Evolutionary conservation across 257 asterid genomes (phyloP).

Genomic region (Fraxinus excelsior): DNA sequence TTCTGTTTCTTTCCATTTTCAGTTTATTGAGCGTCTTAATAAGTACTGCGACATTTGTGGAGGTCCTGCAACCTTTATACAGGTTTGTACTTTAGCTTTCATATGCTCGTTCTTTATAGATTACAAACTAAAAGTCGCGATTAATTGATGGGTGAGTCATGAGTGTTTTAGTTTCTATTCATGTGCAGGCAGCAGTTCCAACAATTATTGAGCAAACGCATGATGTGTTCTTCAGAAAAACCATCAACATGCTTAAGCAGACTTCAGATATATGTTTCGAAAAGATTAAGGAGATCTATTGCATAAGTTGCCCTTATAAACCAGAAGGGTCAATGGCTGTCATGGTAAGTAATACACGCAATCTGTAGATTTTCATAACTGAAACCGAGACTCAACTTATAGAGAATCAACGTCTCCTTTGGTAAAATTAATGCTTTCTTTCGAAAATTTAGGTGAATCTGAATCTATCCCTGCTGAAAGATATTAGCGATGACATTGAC

Average conservation of each 20-base stretch:
- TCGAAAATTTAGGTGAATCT: conserved; percentile 51
- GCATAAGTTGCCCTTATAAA: conserved; percentile 60
- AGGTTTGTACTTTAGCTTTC: conserved; percentile 41
- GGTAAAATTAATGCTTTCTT: background rate
- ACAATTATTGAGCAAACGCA: conserved; percentile 58
- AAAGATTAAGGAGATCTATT: conserved; percentile 54
- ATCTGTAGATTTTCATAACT: background rate
- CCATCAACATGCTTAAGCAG: conserved; percentile 52
- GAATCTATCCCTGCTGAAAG: conserved; percentile 50
- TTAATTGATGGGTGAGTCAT: background rate
- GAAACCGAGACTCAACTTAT: background rate
- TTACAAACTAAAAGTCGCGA: background rate
- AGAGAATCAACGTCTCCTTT: background rate
- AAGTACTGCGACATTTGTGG: conserved; percentile 80
- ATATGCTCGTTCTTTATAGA: background rate
- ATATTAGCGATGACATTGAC: conserved; percentile 67
- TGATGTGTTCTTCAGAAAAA: conserved; percentile 55
- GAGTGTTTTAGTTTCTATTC: background rate
- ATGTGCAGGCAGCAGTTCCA: conserved; percentile 72
- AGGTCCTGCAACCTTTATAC: conserved; percentile 88
- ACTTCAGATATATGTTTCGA: conserved; percentile 49
- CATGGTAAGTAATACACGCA: conserved; percentile 44
- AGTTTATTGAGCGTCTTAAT: conserved; percentile 79
- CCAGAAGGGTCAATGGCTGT: conserved; percentile 84
- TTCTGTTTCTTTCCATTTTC: conserved; percentile 15